A percentile compares a stretch with the other conserved stretches of the same genome.
phyloP scores from a whole-genome alignment of 768 basidiomycete genomes.

The Cubamyces sp. region DNA sequence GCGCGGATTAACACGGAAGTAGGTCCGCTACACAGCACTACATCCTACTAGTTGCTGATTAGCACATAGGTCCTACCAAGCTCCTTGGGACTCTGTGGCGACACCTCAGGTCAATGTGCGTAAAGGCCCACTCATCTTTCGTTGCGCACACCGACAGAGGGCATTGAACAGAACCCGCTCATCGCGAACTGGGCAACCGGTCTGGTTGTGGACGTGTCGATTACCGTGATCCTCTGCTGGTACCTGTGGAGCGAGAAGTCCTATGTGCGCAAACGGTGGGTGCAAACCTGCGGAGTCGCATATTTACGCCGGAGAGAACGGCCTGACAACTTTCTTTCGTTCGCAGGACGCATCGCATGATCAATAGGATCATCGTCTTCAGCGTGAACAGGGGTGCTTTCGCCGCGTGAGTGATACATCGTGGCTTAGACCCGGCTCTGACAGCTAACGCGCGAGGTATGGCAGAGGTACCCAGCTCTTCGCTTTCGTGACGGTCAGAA shows the following conservation, averaged over 20 bases:
- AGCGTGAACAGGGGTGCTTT: slow-evolving; percentile 13
- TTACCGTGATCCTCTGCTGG: slow-evolving; percentile 14
- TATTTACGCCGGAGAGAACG: not conserved
- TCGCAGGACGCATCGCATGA: not conserved
- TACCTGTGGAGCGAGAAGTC: slow-evolving; percentile 15
- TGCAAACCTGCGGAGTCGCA: too few species aligned
- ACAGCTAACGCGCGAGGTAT: too few species aligned
- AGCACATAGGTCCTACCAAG: not conserved
- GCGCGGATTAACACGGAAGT: too few species aligned
- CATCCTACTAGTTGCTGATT: too few species aligned
- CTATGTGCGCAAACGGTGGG: slow-evolving; percentile 4
- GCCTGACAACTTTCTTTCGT: not conserved
- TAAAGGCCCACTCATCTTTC: not conserved
- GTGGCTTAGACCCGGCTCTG: too few species aligned
- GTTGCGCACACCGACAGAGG: too few species aligned
- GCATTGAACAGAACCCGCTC: not conserved
- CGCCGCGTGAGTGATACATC: slow-evolving; percentile 12
- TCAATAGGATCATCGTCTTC: slow-evolving; percentile 14
- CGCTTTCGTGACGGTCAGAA: slow-evolving; percentile 5
- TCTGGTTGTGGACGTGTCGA: slow-evolving; percentile 2
- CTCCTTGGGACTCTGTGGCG: not conserved
- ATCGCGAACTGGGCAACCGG: slow-evolving; percentile 9
- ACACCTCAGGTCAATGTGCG: not conserved
- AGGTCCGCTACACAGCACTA: too few species aligned
- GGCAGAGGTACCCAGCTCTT: slow-evolving; percentile 1